Percentiles rank a stretch among this genome's conserved stretches.
These are phyloP conservation scores for Chloris gayana DNA, from an alignment of 176 grass and related monocot species.

Conservation along the genomic window DNA sequence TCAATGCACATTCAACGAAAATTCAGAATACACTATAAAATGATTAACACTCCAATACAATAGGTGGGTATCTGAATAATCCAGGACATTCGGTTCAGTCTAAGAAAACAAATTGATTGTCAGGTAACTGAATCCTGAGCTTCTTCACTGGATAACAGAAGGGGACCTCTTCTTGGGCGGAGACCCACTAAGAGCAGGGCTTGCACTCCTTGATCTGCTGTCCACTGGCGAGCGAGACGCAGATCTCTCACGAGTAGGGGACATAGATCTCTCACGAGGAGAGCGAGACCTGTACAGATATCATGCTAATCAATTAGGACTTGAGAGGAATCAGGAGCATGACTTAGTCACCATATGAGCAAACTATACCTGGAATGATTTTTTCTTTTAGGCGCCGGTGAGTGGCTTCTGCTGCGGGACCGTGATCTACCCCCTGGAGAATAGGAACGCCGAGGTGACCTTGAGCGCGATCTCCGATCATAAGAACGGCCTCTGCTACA, in stretches of 20 bases:
- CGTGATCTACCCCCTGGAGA: slow-evolving; percentile 52
- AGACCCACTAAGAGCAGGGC: slow-evolving; percentile 3
- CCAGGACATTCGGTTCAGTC: background rate
- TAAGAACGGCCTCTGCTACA: slow-evolving; percentile 33
- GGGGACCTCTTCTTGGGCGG: slow-evolving; percentile 23
- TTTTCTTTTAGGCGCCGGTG: slow-evolving; percentile 50
- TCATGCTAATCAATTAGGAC: background rate
- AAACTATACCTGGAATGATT: slow-evolving; percentile 39
- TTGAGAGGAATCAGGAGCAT: background rate
- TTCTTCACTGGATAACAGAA: slow-evolving; percentile 35
- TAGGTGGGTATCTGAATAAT: background rate
- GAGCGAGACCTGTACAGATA: slow-evolving; percentile 43
- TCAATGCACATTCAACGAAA: background rate
- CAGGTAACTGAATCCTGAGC: background rate
- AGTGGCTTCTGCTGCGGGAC: slow-evolving; percentile 55
- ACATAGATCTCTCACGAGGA: slow-evolving; percentile 49
- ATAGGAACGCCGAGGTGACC: slow-evolving; percentile 35
- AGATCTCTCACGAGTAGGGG: slow-evolving; percentile 49
- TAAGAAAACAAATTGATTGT: slow-evolving; percentile 3
- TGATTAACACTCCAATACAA: background rate
- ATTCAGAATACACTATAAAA: background rate
- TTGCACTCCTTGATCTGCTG: no score
- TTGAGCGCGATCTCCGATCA: slow-evolving; percentile 41
- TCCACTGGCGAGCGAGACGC: slow-evolving; percentile 5
- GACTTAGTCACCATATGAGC: background rate